Evolutionary conservation across 495 filamentous ascomycete genomes (phyloP), one percentile per base, ranked within the genome.

Genomic region (Glutinoglossum americanum): DNA sequence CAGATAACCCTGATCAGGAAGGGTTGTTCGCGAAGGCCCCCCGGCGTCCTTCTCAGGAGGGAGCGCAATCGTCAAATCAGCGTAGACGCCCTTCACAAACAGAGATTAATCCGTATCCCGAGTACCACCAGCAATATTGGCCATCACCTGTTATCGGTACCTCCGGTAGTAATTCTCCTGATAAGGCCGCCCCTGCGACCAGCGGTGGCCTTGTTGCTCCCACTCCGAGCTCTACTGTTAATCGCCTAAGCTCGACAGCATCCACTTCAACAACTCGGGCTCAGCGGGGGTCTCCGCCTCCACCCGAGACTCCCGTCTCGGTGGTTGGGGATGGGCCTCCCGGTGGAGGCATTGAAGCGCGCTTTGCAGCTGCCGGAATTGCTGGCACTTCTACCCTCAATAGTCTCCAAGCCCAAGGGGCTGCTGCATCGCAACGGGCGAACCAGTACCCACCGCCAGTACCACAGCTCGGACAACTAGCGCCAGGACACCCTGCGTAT

Each of bases 281-380:
- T 32, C 83, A 87, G 65, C 78, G 92, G 61, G 92, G 92, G 21
- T 96, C 90, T 23, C 92, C 92, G 1, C 89, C 93, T 6, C 92
- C 92, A 3, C 92, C 92, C 3, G 93, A 97, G 66, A 97, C 92
- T 0, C 92, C 92, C n/a, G 76, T 89, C 47, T 17, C 47, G 13
- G 53, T 25, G 41, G 77, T 85, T 10, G 83, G 83, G 41, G 83
- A 84, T 2, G 78, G 77, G 21, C 78, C 77, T 57, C 73, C 80
- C 30, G 79, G 80, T 23, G 83, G 83, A 26, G 84, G 84, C 44
- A 94, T 97, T 65, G 86, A 93, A 65, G 86, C 88, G 27, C 77
- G 87, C 41, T 94, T 89, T 74, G 87, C 87, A 2, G 89, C 87
- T 6, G 81, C 85, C 30, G 89, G 87, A 11, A 90, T 94, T 60